A percentile compares a stretch with the other conserved stretches of the same genome.
Conservation (phyloP, 495 filamentous ascomycete species). For the Penicillium waksmanii region DNA sequence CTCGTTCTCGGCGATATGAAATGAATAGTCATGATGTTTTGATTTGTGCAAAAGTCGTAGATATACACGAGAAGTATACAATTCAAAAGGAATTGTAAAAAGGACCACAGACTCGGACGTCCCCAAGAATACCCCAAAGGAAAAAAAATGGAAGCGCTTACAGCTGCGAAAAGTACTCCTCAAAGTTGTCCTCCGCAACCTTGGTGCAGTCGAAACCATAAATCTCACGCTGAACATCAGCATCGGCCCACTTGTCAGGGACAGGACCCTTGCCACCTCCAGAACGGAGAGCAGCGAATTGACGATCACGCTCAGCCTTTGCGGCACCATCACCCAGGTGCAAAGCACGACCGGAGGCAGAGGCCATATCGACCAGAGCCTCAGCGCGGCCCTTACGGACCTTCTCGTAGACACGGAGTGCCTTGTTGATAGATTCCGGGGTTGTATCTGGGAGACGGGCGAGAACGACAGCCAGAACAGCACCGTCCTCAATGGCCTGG, state of each 20-base stretch:
- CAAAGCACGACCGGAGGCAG: constrained; percentile 64
- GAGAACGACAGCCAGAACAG: constrained; percentile 70
- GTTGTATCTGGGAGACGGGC: constrained; percentile 54
- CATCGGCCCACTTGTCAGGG: constrained; percentile 83
- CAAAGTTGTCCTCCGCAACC: constrained; percentile 63
- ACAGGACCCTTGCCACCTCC: constrained; percentile 61
- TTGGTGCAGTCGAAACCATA: constrained; percentile 71
- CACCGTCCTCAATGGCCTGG: constrained; percentile 83
- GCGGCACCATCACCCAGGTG: constrained; percentile 76
- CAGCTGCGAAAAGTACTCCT: constrained; percentile 55
- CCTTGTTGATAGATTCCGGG: constrained; percentile 62
- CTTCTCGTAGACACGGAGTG: constrained; percentile 71
- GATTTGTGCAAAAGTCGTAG: constrained; percentile 6
- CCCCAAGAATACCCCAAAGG: neutral
- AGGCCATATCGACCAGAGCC: constrained; percentile 71
- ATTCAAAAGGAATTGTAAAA: neutral
- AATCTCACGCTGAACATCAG: constrained; percentile 76
- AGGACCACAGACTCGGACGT: neutral
- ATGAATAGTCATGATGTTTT: constrained; percentile 4
- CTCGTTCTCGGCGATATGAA: neutral
- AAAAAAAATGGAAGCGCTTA: constrained; percentile 28
- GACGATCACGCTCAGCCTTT: constrained; percentile 74
- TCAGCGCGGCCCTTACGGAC: constrained; percentile 73
- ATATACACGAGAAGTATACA: constrained; percentile 20
- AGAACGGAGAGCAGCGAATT: constrained; percentile 59